Evolutionary conservation across 306 rosid genomes (phyloP).

Genomic region (apple (Malus domestica)): DNA sequence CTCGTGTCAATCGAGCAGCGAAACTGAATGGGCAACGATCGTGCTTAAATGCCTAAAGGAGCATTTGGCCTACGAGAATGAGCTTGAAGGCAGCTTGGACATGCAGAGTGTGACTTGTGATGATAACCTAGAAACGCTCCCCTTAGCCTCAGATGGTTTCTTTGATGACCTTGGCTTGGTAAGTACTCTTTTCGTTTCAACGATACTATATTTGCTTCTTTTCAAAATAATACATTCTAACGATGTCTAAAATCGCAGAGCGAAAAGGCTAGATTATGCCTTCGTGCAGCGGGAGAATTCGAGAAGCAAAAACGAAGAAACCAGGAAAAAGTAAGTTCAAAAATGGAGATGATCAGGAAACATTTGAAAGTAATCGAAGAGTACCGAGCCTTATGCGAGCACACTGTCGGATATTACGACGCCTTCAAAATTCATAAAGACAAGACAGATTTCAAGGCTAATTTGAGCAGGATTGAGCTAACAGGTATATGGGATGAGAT

Average conservation of each 20-base stretch:
- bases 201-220: neutral
- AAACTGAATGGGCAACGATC: conserved; percentile 9
- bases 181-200: neutral
- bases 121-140: conserved; percentile 33
- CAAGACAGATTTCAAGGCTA: conserved; percentile 53
- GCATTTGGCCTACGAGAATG: conserved; percentile 32
- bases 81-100: conserved; percentile 15
- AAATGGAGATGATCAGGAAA: neutral
- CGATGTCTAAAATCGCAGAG: conserved; percentile 24
- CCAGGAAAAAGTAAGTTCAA: conserved; percentile 17
- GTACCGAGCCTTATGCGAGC: conserved; percentile 28
- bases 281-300: conserved; percentile 55
- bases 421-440: conserved; percentile 60
- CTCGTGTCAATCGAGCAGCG: conserved; percentile 34
- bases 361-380: conserved; percentile 7
- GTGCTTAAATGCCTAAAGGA: conserved; percentile 35
- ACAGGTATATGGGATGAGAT: conserved; percentile 76
- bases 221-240: neutral
- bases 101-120: conserved; percentile 30
- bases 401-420: conserved; percentile 41
- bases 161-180: conserved; percentile 73
- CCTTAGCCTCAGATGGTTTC: conserved; percentile 31
- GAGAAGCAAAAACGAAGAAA: conserved; percentile 39
- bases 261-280: conserved; percentile 49
- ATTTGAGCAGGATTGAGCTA: conserved; percentile 53